These are phyloP conservation scores for Parafenestella ontariensis DNA, from an alignment of 2,329 filamentous ascomycete genomes.

Conservation along the genomic window DNA sequence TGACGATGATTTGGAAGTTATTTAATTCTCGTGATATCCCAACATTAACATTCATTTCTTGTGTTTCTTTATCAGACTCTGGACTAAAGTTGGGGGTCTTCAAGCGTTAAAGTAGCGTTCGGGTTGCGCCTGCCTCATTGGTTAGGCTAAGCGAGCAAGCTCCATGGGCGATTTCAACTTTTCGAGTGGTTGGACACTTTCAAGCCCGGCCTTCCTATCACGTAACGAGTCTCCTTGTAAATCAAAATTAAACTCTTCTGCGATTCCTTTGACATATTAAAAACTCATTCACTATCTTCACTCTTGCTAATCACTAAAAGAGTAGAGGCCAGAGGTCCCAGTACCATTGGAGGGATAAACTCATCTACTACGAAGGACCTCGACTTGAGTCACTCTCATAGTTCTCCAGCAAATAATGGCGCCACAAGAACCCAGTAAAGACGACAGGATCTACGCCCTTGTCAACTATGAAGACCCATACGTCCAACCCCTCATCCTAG, in stretches of 20 bases:
- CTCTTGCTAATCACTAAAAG: neutral
- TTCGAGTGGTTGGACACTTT: conserved; percentile 18
- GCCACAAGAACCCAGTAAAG: neutral
- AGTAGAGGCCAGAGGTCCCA: neutral
- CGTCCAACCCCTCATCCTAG: conserved; percentile 82
- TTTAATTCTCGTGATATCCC: conserved; percentile 43
- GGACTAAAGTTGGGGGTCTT: neutral
- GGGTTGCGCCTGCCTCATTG: conserved; percentile 33
- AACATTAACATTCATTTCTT: conserved; percentile 10
- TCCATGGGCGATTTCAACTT: conserved; percentile 21
- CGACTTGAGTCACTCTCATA: neutral
- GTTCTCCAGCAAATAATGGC: conserved; percentile 13
- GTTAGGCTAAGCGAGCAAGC: conserved; percentile 39
- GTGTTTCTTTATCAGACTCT: neutral
- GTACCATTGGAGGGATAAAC: neutral
- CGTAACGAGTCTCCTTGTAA: conserved; percentile 29
- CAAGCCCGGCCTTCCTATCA: conserved; percentile 10
- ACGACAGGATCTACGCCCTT: conserved; percentile 68
- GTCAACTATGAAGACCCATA: conserved; percentile 88
- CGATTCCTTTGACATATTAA: neutral
- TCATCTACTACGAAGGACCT: neutral
- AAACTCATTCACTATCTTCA: neutral
- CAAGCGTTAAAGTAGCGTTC: conserved; percentile 25
- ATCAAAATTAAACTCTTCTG: conserved; percentile 11
- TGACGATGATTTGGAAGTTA: conserved; percentile 59